Evolutionary conservation across 169 alveolate species (phyloP).

Genomic region (Amoebophrya sp.): DNA sequence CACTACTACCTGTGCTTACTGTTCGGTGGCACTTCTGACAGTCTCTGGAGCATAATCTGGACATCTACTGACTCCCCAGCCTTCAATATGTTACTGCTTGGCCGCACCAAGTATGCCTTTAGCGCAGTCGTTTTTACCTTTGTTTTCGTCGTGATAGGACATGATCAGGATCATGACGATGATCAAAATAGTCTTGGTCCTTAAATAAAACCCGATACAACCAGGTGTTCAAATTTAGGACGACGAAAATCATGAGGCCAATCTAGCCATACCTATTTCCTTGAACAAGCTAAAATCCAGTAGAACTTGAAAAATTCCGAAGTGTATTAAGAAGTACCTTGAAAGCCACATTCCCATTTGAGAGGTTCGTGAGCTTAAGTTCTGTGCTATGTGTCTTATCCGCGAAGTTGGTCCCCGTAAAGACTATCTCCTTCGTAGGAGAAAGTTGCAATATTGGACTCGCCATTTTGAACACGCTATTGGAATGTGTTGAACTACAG

Average conservation of each 20-base stretch:
- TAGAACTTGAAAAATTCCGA: background rate
- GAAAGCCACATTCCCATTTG: background rate
- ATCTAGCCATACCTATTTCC: too few relatives aligned
- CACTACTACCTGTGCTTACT: background rate
- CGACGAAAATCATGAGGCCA: too few relatives aligned
- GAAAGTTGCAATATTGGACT: too few relatives aligned
- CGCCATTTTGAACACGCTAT: too few relatives aligned
- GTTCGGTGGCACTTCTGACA: background rate
- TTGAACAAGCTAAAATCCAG: too few relatives aligned
- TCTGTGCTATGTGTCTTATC: background rate
- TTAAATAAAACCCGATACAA: too few relatives aligned
- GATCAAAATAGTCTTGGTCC: too few relatives aligned
- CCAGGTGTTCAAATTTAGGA: too few relatives aligned
- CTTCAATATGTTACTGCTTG: background rate
- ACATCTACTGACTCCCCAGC: background rate
- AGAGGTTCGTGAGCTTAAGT: background rate
- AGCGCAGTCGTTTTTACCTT: background rate
- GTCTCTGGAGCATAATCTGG: background rate
- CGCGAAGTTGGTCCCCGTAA: background rate
- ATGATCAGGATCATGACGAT: too few relatives aligned
- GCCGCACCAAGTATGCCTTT: background rate
- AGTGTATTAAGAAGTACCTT: background rate
- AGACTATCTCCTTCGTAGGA: too few relatives aligned
- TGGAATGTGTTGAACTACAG: too few relatives aligned
- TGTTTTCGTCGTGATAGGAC: background rate